Percentiles rank a stretch among this genome's conserved stretches.
Evolutionary conservation across 2,329 filamentous ascomycete genomes (phyloP).

Genomic region (Phaeosphaeriaceae sp.): DNA sequence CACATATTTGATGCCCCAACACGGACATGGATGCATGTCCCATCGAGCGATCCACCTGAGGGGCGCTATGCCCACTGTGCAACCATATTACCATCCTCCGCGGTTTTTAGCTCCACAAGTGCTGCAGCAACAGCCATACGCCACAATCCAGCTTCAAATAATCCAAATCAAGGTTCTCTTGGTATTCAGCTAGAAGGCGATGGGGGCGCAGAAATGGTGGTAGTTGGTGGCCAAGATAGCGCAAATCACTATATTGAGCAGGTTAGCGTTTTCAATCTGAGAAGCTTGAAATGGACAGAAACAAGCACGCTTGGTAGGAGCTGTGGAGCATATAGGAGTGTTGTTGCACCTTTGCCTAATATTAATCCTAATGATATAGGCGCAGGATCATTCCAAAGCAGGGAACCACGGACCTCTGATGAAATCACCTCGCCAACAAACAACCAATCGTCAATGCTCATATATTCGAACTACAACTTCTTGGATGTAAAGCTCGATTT

Average conservation of each 20-base stretch:
- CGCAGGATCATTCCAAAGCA: conserved; percentile 53
- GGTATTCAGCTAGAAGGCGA: conserved; percentile 88
- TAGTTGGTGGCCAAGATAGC: conserved; percentile 94
- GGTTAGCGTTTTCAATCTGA: conserved; percentile 96
- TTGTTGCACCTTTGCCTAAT: conserved; percentile 81
- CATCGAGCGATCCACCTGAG: conserved; percentile 81
- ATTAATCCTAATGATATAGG: conserved; percentile 71
- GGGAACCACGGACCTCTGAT: conserved; percentile 48
- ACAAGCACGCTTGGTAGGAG: conserved; percentile 87
- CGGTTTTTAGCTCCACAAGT: conserved; percentile 81
- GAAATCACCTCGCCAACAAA: conserved; percentile 37
- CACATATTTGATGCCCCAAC: conserved; percentile 90
- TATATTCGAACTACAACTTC: conserved; percentile 99
- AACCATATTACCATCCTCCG: conserved; percentile 86
- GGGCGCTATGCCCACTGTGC: conserved; percentile 97
- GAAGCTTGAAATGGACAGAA: conserved; percentile 93
- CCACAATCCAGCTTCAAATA: conserved; percentile 82
- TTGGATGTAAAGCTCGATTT: conserved; percentile 95
- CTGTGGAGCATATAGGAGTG: conserved; percentile 94
- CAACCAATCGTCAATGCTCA: conserved; percentile 76
- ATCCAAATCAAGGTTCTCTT: conserved; percentile 85
- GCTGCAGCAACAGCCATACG: conserved; percentile 87
- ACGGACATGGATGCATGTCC: conserved; percentile 83
- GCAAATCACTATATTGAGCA: conserved; percentile 99
- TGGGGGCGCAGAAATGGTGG: conserved; percentile 94